These are phyloP conservation scores for Lepiota brunneoincarnata DNA, from an alignment of 768 basidiomycete species.

Conservation along the genomic window DNA sequence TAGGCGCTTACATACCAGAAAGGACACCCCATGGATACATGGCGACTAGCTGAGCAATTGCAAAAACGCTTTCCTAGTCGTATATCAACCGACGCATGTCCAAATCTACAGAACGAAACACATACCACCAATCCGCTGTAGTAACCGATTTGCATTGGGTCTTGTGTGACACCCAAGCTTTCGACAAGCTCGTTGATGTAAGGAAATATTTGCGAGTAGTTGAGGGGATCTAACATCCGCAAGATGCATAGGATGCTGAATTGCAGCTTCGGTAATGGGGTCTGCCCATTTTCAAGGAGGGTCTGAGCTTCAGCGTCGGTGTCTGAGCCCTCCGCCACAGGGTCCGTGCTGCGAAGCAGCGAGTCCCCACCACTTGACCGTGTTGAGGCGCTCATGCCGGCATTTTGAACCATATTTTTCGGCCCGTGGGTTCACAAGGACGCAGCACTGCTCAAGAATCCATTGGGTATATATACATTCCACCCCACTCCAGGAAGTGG, in stretches of 20 bases:
- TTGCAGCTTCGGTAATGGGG: constrained; percentile 30
- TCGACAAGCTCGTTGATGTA: constrained; percentile 67
- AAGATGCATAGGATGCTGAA: constrained; percentile 51
- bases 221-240: constrained; percentile 55
- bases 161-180: constrained; percentile 49
- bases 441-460: too few species aligned
- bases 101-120: constrained; percentile 6
- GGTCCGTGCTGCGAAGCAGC: not conserved
- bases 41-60: constrained; percentile 50
- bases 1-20: constrained; percentile 35
- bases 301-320: not conserved
- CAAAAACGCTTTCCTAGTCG: constrained; percentile 58
- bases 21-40: constrained; percentile 62
- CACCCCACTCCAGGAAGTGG: too few species aligned
- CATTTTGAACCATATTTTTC: not conserved
- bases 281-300: not conserved
- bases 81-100: not conserved
- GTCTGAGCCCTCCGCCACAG: not conserved
- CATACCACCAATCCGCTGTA: constrained; percentile 65
- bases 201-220: constrained; percentile 64
- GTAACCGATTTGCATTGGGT: constrained; percentile 56
- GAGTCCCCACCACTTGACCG: not conserved
- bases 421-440: too few species aligned
- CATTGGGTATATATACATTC: not conserved
- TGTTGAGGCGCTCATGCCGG: not conserved